Base-by-base conservation (phyloP, 768 basidiomycete genomes). In the Hemileccinum rubropunctum region DNA sequence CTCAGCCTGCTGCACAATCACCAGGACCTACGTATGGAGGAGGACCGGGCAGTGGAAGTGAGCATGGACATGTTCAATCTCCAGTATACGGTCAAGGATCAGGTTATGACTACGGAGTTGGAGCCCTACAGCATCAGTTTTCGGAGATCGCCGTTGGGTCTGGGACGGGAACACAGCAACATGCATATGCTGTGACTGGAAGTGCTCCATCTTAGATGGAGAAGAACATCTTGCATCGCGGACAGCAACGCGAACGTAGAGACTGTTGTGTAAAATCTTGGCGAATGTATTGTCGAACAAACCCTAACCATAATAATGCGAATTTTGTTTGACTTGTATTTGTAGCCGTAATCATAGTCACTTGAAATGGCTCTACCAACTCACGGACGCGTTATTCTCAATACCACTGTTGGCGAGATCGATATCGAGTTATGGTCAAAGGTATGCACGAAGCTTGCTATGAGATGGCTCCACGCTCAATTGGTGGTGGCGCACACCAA, bases 391-490 rank as follows among this genome's bases (percentile, higher is more conserved):
- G 88, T 95, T 35, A 83, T 95, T 34, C 72, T 98, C 44, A 84
- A 92, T 44, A 97, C 94, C 0, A 95, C 92, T 1, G 87, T 78
- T 12, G 94, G 93, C 50, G 85, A 95, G 71, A 78, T 88, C 20
- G 86, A 95, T 58, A 83, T 97, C 21, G 94, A 97, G 62, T 74
- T 95, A 45, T 98, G 92, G 93, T 83, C 92, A 14, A 95, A 91
- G 76, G 90, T 88, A 52, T 20, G 65, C 13, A 47, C 23, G 32
- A 45, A 21, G 17, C n/a, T 41, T n/a, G 49, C 11, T 40, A 11
- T 2, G 13, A 46, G 26, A 45, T 1, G 2, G 17, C 10, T 4
- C 5, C 2, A 14, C 26, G 21, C 26, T 50, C 17, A 38, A 27
- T 42, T n/a, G 11, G 23, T 23, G 23, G 6, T 23, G n/a, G n/a